Evolutionary conservation across 441 rosid species (phyloP).

Genomic region (Mallotus japonicus): DNA sequence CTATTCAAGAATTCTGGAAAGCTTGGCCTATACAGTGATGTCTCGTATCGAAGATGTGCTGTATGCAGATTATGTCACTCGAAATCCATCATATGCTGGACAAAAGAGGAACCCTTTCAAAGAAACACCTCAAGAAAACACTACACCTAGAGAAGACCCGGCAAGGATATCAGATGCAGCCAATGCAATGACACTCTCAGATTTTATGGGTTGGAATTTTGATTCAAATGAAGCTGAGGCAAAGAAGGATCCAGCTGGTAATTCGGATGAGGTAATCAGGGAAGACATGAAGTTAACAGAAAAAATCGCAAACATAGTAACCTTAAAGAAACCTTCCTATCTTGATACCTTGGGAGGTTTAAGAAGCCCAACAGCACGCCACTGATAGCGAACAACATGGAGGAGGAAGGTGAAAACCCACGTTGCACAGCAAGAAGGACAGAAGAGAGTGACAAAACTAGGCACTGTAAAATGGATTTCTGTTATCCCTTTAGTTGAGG

Average conservation of each 20-base stretch:
- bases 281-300: slow-evolving; percentile 38
- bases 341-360: slow-evolving; percentile 65
- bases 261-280: slow-evolving; percentile 29
- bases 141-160: slow-evolving; percentile 21
- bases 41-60: slow-evolving; percentile 89
- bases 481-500: slow-evolving; percentile 15
- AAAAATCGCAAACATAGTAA: slow-evolving; percentile 39
- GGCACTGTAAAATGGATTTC: slow-evolving; percentile 10
- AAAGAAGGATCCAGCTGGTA: slow-evolving; percentile 35
- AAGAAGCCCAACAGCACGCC: slow-evolving; percentile 82
- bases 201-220: slow-evolving; percentile 80
- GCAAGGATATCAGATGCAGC: slow-evolving; percentile 28
- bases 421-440: background rate
- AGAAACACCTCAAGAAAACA: slow-evolving; percentile 23
- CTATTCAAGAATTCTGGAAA: slow-evolving; percentile 91
- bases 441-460: slow-evolving; percentile 12
- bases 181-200: slow-evolving; percentile 58
- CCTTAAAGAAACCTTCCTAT: slow-evolving; percentile 64
- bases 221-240: slow-evolving; percentile 40
- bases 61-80: slow-evolving; percentile 54
- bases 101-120: slow-evolving; percentile 29
- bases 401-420: slow-evolving; percentile 14
- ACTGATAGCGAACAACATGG: slow-evolving; percentile 34
- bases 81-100: slow-evolving; percentile 53
- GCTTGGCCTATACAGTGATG: slow-evolving; percentile 79